Percentiles rank a stretch among this genome's conserved stretches.
These are phyloP conservation scores for Blastobotrys proliferans DNA, from an alignment of 1,139 yeast species.

Conservation along the genomic window DNA sequence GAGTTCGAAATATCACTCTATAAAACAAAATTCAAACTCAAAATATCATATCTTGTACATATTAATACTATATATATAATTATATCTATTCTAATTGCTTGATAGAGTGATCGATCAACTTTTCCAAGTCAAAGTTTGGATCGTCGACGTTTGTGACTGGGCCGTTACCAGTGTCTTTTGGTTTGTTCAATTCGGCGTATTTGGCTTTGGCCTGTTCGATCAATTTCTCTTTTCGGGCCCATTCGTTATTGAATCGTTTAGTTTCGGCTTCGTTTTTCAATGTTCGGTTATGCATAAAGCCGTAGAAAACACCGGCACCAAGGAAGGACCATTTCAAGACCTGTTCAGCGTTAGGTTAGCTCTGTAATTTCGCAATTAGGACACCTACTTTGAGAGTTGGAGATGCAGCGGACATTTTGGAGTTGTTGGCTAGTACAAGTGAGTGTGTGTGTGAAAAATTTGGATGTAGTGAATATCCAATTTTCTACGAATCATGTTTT, in stretches of 20 bases:
- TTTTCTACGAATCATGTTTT: no score
- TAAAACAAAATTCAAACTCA: neutral
- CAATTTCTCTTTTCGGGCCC: constrained; percentile 65
- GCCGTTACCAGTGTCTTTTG: constrained; percentile 33
- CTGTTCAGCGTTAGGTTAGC: constrained; percentile 33
- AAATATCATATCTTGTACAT: constrained; percentile 3
- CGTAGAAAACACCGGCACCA: constrained; percentile 85
- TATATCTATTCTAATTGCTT: constrained; percentile 19
- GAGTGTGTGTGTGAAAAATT: no score
- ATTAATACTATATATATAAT: constrained; percentile 6
- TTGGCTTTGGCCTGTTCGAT: constrained; percentile 83
- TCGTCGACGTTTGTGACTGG: constrained; percentile 74
- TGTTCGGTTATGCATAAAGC: constrained; percentile 77
- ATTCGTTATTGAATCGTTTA: constrained; percentile 56
- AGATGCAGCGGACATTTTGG: constrained; percentile 14
- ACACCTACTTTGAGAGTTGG: constrained; percentile 29
- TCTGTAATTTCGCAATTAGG: no score
- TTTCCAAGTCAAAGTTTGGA: constrained; percentile 81
- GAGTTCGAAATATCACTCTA: constrained; percentile 10
- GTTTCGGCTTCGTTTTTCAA: constrained; percentile 59
- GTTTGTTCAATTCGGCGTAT: constrained; percentile 65
- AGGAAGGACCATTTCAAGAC: constrained; percentile 91
- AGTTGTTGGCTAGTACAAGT: no score
- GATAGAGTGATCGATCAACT: constrained; percentile 34
- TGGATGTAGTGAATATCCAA: no score